phyloP scores from a whole-genome alignment of 371 early-diverging fungal species.

The Syncephalastrum monosporum region DNA sequence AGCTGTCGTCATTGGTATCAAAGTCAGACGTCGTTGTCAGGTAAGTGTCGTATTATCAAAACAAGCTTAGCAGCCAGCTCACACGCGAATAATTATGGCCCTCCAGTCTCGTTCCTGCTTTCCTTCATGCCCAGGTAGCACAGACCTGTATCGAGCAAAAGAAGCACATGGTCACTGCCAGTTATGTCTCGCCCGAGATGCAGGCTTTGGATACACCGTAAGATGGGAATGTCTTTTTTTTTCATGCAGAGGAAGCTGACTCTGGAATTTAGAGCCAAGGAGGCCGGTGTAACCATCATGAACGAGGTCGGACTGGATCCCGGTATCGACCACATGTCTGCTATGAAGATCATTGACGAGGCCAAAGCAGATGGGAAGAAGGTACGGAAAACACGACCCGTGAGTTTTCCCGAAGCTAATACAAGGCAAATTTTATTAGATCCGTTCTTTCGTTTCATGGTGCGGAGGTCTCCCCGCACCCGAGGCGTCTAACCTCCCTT shows the following conservation, averaged over 20 bases:
- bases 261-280: slow-evolving; percentile 65
- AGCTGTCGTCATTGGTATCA: slow-evolving; percentile 55
- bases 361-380: slow-evolving; percentile 66
- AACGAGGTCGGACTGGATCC: slow-evolving; percentile 99
- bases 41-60: slow-evolving; percentile 23
- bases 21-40: slow-evolving; percentile 87
- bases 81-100: neutral
- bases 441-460: slow-evolving; percentile 82
- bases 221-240: slow-evolving; percentile 14
- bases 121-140: slow-evolving; percentile 86
- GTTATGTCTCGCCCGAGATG: slow-evolving; percentile 95
- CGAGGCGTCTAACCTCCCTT: slow-evolving; percentile 81
- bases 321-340: slow-evolving; percentile 96
- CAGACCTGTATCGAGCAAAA: slow-evolving; percentile 76
- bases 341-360: slow-evolving; percentile 95
- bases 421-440: slow-evolving; percentile 23
- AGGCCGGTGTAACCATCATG: slow-evolving; percentile 83
- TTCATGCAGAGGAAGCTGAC: slow-evolving; percentile 1
- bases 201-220: slow-evolving; percentile 64
- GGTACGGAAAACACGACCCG: slow-evolving; percentile 12
- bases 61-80: neutral
- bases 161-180: slow-evolving; percentile 96
- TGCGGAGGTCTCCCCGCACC: slow-evolving; percentile 93
- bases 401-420: slow-evolving; percentile 8
- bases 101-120: slow-evolving; percentile 90